Evolutionary conservation across 176 grass and related monocot species (phyloP).

Genomic region (Hsuehochloa calcarea): DNA sequence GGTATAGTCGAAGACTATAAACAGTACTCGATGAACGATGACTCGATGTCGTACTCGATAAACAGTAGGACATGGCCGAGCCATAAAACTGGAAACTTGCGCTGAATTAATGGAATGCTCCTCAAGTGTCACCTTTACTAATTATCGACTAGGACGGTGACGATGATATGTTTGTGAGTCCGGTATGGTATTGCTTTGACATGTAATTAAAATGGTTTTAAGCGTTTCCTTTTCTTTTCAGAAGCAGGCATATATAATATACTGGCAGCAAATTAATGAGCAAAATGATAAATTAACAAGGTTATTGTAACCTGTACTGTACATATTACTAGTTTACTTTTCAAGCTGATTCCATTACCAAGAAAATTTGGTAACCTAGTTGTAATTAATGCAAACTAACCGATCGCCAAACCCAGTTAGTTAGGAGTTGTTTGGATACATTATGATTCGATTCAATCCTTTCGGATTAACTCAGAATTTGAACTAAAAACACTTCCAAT

Average conservation of each 20-base stretch:
- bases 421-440: no score
- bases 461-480: no score
- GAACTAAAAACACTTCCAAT: no score
- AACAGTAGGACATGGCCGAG: no score
- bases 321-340: not conserved
- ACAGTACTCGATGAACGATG: no score
- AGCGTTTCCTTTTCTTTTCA: not conserved
- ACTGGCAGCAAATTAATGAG: not conserved
- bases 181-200: not conserved
- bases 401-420: no score
- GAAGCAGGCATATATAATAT: not conserved
- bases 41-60: no score
- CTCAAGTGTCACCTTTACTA: not conserved
- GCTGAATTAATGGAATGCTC: not conserved
- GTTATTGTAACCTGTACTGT: not conserved
- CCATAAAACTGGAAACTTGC: conserved; percentile 19
- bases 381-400: no score
- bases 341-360: not conserved
- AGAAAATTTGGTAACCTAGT: not conserved
- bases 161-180: not conserved
- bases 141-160: not conserved
- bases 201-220: conserved; percentile 12
- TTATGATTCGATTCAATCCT: no score
- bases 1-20: no score
- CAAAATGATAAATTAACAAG: no score